Base-by-base conservation (phyloP, 352 stramenopile species). In the Pythium sp. region DNA sequence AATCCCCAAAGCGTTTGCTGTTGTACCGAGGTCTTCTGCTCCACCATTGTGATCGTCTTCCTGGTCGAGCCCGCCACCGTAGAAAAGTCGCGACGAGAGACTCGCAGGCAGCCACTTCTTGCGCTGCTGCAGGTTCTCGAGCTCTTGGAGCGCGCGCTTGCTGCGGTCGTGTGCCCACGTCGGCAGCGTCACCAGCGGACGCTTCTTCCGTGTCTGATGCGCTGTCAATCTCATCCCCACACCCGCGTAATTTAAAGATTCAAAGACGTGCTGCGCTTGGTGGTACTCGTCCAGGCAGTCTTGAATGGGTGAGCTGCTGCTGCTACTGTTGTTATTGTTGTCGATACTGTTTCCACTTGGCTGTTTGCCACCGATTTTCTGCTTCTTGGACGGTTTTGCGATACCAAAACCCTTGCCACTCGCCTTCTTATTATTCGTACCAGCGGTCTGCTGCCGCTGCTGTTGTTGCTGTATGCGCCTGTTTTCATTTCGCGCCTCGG, bases 151-250 rank as follows among this genome's bases (percentile, higher is more conserved):
- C 24, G 86, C 86, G 8, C 83, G 75, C 57, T 93, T 93, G 65
- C 82, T 92, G 34, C 86, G 72, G 28, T 78, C 74, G 51, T 87
- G 82, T 1, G 86, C 86, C 86, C 86, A 93, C 14, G 78, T 62
- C 1, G 86, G 83, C 11, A 90, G 55, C 18, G 71, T 71, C 15
- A 77, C 73, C 2, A 71, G 71, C 41, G 75, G 59, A 11, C 67
- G 67, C 51, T 69, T 72, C 15, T 76, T 85, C 26, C 56, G 70
- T 11, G 14, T 24, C 12, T 15, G 2, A 3, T 56, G 51, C 32
- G 53, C 46, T 9, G 18, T 15, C 6, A 53, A n/a, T 7, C 2
- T n/a, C 34, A 34, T 46, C 12, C 43, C 47, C 5, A 46, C 22
- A 2, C 28, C 43, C n/a, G 55, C 6, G 32, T 58, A 46, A 18